Percentiles rank a stretch among this genome's conserved stretches.
These are phyloP conservation scores for Centrapalus pauciflorus DNA, from an alignment of 129 eudicot species.

Conservation along the genomic window DNA sequence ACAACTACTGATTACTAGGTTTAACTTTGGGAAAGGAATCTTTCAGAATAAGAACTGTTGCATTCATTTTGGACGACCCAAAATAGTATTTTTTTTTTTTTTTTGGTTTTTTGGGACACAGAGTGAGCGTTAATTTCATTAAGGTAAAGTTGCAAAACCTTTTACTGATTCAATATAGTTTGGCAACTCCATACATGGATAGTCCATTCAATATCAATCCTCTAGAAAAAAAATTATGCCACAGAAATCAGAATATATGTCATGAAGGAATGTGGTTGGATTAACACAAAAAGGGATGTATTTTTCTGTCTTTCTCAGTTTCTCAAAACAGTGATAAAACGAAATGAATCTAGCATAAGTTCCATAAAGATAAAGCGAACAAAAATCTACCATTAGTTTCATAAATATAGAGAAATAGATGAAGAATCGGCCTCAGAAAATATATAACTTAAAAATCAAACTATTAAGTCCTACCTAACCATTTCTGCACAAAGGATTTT, in stretches of 20 bases:
- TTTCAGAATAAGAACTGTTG: too few relatives aligned
- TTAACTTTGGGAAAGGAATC: too few relatives aligned
- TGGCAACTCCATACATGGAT: not conserved
- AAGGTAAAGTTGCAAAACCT: too few relatives aligned
- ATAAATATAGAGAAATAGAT: too few relatives aligned
- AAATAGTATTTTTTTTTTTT: too few relatives aligned
- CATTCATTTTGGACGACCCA: too few relatives aligned
- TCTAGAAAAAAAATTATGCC: not conserved
- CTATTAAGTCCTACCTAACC: constrained; percentile 57
- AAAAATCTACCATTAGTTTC: too few relatives aligned
- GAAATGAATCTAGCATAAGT: not conserved
- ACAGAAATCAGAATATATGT: not conserved
- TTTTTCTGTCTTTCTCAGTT: not conserved
- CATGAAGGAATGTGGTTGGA: not conserved
- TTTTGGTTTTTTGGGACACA: too few relatives aligned
- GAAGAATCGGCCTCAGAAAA: not conserved
- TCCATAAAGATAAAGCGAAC: too few relatives aligned
- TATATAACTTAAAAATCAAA: not conserved
- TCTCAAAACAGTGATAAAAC: not conserved
- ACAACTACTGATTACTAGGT: too few relatives aligned
- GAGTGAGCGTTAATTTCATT: too few relatives aligned
- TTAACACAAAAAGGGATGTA: not conserved
- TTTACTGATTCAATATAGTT: not conserved
- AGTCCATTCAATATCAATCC: not conserved
- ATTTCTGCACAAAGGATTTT: constrained; percentile 67